Base-by-base conservation (phyloP, 73 alveolate genomes). In the Paraurostyla sp. region DNA sequence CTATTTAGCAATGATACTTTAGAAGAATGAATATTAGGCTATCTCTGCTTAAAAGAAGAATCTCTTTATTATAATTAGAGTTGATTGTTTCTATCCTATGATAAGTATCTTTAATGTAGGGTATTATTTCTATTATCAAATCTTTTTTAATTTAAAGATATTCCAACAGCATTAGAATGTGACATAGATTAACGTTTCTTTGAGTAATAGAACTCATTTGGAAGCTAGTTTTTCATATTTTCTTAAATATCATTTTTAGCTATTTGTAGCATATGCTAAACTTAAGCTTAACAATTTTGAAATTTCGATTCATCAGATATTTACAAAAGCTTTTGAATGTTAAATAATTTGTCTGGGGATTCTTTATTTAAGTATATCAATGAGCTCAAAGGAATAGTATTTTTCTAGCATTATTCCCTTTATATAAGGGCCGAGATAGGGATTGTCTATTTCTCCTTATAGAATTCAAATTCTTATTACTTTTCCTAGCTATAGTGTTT, bases 331-430 rank as follows among this genome's bases (percentile, higher is more conserved):
- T 38, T 65, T 2, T 16, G 41, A 38, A 65, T 65, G 41, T 65
- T 65, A 56, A 65, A 38, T 23, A 65, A 15, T 38, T 40, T 65
- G 16, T 65, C 56, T 1, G 82, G 82, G 25, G 56, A 38, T 25
- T 65, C 46, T 18, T 40, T 65, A 22, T 65, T 30, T 18, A 65
- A 38, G 58, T 65, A 65, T 6, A 65, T 32, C 3, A 65, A 22
- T 38, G 82, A 65, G 41, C 82, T 65, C 6, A n/a, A n/a, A n/a
- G n/a, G n/a, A 18, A 2, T 65, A 38, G 35, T 30, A 65, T 65
- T 9, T 65, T 23, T 36, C 25, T 38, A 65, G 35, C 58, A 38
- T 65, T 36, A 0, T 52, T 6, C 9, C 29, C 41, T 7, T 16
- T 6, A 7, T 11, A 65, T 33, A 15, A 65, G 41, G 16, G 23